phyloP scores from a whole-genome alignment of 2,329 filamentous ascomycete species.

The Beauveria sp. region DNA sequence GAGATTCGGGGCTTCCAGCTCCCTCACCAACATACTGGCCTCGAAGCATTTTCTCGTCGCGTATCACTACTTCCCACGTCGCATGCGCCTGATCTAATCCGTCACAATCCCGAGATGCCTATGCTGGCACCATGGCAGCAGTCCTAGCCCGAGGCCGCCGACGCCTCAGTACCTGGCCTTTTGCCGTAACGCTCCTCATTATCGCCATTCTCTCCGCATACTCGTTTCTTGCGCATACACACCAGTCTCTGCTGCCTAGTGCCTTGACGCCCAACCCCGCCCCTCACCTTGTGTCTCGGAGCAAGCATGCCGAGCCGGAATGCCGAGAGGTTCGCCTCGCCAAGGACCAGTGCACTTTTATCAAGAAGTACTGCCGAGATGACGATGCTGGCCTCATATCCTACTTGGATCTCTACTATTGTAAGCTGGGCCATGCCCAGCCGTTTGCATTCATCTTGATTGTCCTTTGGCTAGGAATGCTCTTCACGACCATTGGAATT shows the following conservation, averaged over 20 bases:
- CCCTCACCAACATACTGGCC: background rate
- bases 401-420: constrained; percentile 90
- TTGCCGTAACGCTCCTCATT: constrained; percentile 40
- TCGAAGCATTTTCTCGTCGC: background rate
- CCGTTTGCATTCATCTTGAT: constrained; percentile 74
- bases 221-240: constrained; percentile 30
- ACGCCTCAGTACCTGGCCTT: constrained; percentile 26
- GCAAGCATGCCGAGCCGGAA: constrained; percentile 32
- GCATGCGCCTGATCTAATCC: background rate
- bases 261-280: constrained; percentile 12
- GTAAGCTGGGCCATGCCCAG: constrained; percentile 58
- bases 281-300: constrained; percentile 20
- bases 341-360: constrained; percentile 78
- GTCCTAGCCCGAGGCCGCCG: constrained; percentile 31
- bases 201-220: constrained; percentile 39
- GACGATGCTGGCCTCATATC: constrained; percentile 85
- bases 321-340: constrained; percentile 75
- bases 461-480: constrained; percentile 73
- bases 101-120: constrained; percentile 1
- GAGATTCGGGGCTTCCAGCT: background rate
- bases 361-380: constrained; percentile 72
- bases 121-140: constrained; percentile 19
- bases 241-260: constrained; percentile 9
- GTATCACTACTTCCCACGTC: background rate
- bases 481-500: constrained; percentile 96